Percentiles rank a stretch among this genome's conserved stretches.
phyloP scores from a whole-genome alignment of 1,284 basidiomycete genomes.

The Apiotrichum porosum region DNA sequence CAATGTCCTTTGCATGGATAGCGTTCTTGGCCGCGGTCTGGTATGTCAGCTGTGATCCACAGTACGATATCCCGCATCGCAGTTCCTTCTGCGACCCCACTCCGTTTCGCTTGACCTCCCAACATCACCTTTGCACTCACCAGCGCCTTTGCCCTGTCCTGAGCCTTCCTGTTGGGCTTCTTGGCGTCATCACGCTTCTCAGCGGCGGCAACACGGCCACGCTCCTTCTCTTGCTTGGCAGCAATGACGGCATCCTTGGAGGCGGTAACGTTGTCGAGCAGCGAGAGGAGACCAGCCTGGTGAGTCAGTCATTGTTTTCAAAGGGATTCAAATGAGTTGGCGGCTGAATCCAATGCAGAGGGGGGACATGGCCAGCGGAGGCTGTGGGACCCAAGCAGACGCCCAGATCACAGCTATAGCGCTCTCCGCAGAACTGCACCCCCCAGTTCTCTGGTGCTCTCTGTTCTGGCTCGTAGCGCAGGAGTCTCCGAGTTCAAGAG shows the following conservation, averaged over 20 bases:
- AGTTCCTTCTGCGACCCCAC: too few relatives aligned
- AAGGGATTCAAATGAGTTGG: too few relatives aligned
- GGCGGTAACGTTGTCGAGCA: constrained; percentile 27
- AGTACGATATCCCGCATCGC: too few relatives aligned
- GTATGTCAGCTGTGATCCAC: too few relatives aligned
- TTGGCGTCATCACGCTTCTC: constrained; percentile 6
- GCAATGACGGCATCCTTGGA: constrained; percentile 21
- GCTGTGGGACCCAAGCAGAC: too few relatives aligned
- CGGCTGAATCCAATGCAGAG: too few relatives aligned
- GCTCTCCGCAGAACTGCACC: too few relatives aligned
- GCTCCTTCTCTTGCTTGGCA: constrained; percentile 16
- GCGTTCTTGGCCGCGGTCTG: constrained; percentile 13
- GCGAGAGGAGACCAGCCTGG: constrained; percentile 23
- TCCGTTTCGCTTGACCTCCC: neutral
- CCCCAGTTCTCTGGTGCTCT: too few relatives aligned
- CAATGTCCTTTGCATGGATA: constrained; percentile 12
- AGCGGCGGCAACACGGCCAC: constrained; percentile 5
- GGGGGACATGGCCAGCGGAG: too few relatives aligned
- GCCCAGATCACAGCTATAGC: too few relatives aligned
- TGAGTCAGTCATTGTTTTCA: neutral
- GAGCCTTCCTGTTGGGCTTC: constrained; percentile 20
- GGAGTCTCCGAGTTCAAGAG: too few relatives aligned
- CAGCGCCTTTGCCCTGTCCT: constrained; percentile 24
- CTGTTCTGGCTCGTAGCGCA: too few relatives aligned
- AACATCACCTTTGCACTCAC: constrained; percentile 13